Evolutionary conservation across 768 basidiomycete genomes (phyloP).

Genomic region (Podaxis sp.): DNA sequence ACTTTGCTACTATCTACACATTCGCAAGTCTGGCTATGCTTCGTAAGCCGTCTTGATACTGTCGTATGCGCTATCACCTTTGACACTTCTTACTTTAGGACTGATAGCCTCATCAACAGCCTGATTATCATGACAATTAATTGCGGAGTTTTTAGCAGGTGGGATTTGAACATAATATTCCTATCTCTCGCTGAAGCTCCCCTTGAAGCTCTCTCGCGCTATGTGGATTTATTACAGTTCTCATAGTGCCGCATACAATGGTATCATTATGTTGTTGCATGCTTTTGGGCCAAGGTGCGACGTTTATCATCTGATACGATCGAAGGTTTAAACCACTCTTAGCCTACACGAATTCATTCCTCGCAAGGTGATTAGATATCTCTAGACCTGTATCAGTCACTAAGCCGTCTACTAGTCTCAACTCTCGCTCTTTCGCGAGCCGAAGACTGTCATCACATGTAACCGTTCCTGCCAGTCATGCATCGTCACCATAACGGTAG

Average conservation of each 20-base stretch:
- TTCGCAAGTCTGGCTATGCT: conserved; percentile 13
- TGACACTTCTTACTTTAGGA: background rate
- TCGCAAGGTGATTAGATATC: conserved; percentile 11
- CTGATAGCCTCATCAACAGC: background rate
- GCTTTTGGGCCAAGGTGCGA: conserved; percentile 17
- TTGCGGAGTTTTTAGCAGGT: conserved; percentile 17
- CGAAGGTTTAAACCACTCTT: background rate
- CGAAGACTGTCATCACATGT: conserved; percentile 1
- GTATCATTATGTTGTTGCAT: conserved; percentile 12
- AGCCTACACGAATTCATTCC: conserved; percentile 18
- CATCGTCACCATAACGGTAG: background rate
- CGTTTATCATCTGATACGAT: background rate
- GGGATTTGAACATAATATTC: background rate
- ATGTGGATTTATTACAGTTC: conserved; percentile 10
- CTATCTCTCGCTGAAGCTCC: background rate
- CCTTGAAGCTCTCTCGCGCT: conserved; percentile 14
- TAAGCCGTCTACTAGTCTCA: conserved; percentile 6
- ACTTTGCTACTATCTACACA: conserved; percentile 16
- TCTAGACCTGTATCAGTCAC: background rate
- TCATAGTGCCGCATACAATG: conserved; percentile 6
- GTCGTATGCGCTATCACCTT: background rate
- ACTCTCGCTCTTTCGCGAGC: conserved; percentile 5
- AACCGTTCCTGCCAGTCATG: background rate
- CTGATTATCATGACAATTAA: conserved; percentile 17
- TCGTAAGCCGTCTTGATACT: conserved; percentile 10